Base-by-base conservation (phyloP, 768 basidiomycete species). In the Auriscalpium orientale region DNA sequence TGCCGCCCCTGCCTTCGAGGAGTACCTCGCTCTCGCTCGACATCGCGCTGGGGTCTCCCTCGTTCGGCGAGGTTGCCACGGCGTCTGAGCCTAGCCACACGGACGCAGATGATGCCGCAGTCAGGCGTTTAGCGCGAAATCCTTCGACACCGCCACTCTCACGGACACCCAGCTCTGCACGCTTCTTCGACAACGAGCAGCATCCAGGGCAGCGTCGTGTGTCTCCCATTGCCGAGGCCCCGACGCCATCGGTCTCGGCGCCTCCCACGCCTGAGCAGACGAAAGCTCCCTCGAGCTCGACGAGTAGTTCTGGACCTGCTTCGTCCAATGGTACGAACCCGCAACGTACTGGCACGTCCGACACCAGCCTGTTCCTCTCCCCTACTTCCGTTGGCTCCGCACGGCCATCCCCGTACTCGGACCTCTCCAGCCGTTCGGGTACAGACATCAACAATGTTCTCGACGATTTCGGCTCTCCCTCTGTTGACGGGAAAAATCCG, bases 181-280 rank as follows among this genome's bases (percentile, higher is more conserved):
- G 35, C n/a, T 21, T 20, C 33, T 46, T 46, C 22, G 8, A 38
- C 9, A 16, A 34, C 20, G 37, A 44, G 15, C 9, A 33, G 40
- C 49, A 46, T 40, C 3, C 37, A 6, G 36, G 38, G 16, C 40
- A 51, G 13, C 28, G 28, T 4, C 58, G 35, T 44, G 45, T 48
- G 21, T 60, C 50, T 6, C 49, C 47, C 33, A 43, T 55, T 20
- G 12, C 49, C 8, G 60, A 60, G 37, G 13, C 45, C 37, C 18
- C 40, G 9, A 56, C 50, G 13, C 49, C 49, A 2, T n/a, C 34
- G 13, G 37, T 38, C 16, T 51, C 55, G 20, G 45, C 47, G n/a
- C 21, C 53, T 18, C 48, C 36, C 43, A 56, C 55, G 16, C 56
- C 61, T 6, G 61, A 62, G 4, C 34, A 53, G 13, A 36, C 46